Conservation (phyloP, 2,329 filamentous ascomycete genomes). For the Akanthomyces dipterigenus region DNA sequence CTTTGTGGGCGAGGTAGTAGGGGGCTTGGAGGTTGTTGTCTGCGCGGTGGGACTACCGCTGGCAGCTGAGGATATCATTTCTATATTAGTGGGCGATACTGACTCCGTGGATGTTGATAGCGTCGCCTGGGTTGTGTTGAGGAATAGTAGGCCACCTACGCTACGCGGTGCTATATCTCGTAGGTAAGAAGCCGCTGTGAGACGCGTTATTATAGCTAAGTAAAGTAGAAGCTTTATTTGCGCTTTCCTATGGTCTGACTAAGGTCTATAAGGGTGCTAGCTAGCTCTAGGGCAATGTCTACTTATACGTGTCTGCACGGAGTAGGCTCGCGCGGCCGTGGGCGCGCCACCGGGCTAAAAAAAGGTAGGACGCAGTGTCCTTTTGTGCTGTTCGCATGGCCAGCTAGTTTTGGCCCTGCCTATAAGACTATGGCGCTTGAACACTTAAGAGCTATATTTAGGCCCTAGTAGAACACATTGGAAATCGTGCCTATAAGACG, state of each 20-base stretch:
- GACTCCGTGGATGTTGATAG: background rate
- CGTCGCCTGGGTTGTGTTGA: background rate
- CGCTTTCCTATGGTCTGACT: background rate
- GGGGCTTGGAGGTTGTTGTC: background rate
- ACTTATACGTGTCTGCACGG: too few relatives aligned
- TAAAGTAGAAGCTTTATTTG: background rate
- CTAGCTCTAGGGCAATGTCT: too few relatives aligned
- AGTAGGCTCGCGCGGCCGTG: too few relatives aligned
- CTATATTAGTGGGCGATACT: background rate
- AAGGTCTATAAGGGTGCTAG: background rate
- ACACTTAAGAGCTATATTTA: too few relatives aligned
- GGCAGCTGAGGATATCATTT: background rate
- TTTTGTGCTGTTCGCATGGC: too few relatives aligned
- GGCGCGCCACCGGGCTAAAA: too few relatives aligned
- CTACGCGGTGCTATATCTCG: background rate
- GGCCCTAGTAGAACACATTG: too few relatives aligned
- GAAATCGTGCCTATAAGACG: too few relatives aligned
- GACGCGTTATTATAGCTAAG: background rate
- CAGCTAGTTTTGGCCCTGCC: too few relatives aligned
- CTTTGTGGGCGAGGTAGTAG: background rate
- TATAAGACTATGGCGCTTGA: too few relatives aligned
- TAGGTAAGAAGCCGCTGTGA: background rate
- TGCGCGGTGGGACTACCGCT: background rate
- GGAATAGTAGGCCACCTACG: background rate
- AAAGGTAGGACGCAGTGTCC: too few relatives aligned